Evolutionary conservation across 2,329 filamentous ascomycete genomes (phyloP), one percentile per base, ranked within the genome.

Genomic region (Clarireedia homoeocarpa): DNA sequence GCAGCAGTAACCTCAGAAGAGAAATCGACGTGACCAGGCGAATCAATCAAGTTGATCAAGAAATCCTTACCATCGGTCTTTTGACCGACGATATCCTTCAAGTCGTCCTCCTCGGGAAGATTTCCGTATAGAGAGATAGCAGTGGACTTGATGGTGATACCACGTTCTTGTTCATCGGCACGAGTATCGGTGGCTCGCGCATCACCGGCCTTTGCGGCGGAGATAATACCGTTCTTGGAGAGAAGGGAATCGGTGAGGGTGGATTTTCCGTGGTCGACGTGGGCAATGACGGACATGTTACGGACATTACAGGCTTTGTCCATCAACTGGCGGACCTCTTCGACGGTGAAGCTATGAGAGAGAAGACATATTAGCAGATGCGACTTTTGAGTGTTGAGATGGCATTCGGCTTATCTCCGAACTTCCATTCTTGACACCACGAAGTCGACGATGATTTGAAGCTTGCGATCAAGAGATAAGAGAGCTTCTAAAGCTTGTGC

Each of bases 201-300:
- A 75, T 95, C 90, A 77, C 94, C 94, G 70, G 94, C 94, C 81
- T 97, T 97, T 71, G 90, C 90, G 70, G 90, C 89, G 70, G 94
- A 97, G 75, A 99, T 96, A 74, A 99, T 99, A 92, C 94, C 94
- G 72, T 92, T 92, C 81, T 95, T 94, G 81, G 95, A 91, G 74
- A 99, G 88, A 67, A 99, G 89, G 71, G 94, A 97, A 80, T 99
- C 94, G 85, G 92, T 96, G 71, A 99, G 85, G 74, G 94, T 99
- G 70, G 94, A 99, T 81, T 99, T 99, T 82, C 94, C 94, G 85
- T 99, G 94, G 79, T 99, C 94, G 86, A 99, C 91, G 82, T 99
- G 94, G 77, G 94, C 94, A 90, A 97, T 97, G 77, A 99, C 94
- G 81, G 91, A 96, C 92, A 96, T 97, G 86, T 97, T 97, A 77